Percentiles rank a stretch among this genome's conserved stretches.
Evolutionary conservation across 1,284 basidiomycete species (phyloP).

Genomic region (Ustilago hordei): DNA sequence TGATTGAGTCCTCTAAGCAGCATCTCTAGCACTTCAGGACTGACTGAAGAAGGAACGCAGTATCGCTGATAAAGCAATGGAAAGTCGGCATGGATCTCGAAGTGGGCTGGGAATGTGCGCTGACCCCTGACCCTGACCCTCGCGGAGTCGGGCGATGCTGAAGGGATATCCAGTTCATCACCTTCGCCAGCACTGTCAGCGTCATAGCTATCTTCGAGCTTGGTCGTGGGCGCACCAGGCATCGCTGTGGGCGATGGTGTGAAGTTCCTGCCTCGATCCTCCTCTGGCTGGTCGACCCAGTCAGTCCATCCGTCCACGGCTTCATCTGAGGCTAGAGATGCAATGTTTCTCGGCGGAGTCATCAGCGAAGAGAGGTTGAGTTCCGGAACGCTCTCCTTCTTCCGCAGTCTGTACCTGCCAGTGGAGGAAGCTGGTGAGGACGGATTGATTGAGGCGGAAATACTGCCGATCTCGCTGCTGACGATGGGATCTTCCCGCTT

Average conservation of each 20-base stretch:
- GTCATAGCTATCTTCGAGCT: background rate
- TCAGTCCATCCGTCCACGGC: background rate
- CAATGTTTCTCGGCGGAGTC: constrained; percentile 7
- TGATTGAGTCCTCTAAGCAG: constrained; percentile 23
- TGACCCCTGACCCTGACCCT: constrained; percentile 5
- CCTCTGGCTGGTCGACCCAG: constrained; percentile 3
- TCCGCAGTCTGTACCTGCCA: constrained; percentile 27
- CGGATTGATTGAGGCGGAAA: background rate
- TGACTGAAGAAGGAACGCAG: constrained; percentile 41
- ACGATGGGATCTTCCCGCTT: background rate
- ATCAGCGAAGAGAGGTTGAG: constrained; percentile 18
- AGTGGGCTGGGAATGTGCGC: constrained; percentile 23
- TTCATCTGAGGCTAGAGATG: background rate
- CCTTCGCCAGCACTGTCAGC: background rate
- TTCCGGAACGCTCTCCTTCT: constrained; percentile 24
- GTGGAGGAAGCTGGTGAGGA: constrained; percentile 27
- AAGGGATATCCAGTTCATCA: background rate
- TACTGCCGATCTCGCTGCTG: constrained; percentile 9
- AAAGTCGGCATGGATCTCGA: constrained; percentile 36
- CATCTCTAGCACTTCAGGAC: constrained; percentile 34
- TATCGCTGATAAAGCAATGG: constrained; percentile 47
- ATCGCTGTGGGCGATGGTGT: background rate
- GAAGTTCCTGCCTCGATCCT: background rate
- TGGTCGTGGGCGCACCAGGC: background rate
- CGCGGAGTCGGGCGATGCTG: background rate